Base-by-base conservation (phyloP, 2,329 filamentous ascomycete species). In the Dactylellina cionopaga region DNA sequence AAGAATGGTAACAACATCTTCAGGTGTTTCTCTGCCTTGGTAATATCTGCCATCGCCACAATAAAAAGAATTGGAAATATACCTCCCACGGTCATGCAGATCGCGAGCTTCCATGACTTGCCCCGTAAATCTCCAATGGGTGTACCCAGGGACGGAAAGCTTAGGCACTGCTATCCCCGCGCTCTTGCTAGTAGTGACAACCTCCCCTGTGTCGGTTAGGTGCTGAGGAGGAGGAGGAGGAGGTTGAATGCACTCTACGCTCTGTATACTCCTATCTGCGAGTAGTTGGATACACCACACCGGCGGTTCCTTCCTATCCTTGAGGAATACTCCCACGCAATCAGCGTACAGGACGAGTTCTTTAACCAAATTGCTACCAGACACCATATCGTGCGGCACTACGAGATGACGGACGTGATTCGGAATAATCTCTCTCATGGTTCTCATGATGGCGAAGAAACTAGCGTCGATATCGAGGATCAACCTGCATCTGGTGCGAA, bases 31-130 rank as follows among this genome's bases (percentile, higher is more conserved):
- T n/a, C 65, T 27, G 5, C 56, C 65, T 24, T 70, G 65, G 24
- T 51, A 70, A 29, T 56, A 70, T 27, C 56, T 51, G 11, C 29
- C 51, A 15, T 54, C 41, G 13, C 17, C 29, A 22, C 37, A 33
- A 1, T 37, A 10, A 35, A 70, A 70, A 1, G 56, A 41, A 41
- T 70, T 70, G 33, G 56, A 70, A 43, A 70, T 33, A 35, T 70
- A 70, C 33, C 65, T 60, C 2, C 65, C 65, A 4, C 65, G 65
- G 22, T 70, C 56, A 15, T 70, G 65, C 6, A 41, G 17, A 15
- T 63, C 65, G n/a, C n/a, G n/a, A n/a, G n/a, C 7, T 41, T 22
- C 27, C 33, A 31, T 2, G 65, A n/a, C 24, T n/a, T n/a, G 63
- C 29, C 5, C 25, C 15, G 9, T 43, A 17, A 1, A 47, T 15